Base-by-base conservation (phyloP, 441 rosid species). In the Sinapis alba region DNA sequence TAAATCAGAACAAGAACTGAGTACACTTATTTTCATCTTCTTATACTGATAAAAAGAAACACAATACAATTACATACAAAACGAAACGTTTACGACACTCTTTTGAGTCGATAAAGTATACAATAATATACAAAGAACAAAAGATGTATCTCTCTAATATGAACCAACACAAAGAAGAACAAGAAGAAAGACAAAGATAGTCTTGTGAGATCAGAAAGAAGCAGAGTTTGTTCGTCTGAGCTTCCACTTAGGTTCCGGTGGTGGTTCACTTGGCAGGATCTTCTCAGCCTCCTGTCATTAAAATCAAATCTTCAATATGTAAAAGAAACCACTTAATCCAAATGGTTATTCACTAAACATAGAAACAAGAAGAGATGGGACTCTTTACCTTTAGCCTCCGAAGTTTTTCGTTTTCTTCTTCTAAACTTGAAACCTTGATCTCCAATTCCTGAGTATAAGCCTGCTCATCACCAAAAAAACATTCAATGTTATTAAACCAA, bases 211-310 rank as follows among this genome's bases (percentile, higher is more conserved):
- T 79, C 68, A 83, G 66, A 89, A 83, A 58, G 90, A 80, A 56
- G 92, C 85, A 16, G 98, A 91, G 54, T 88, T 71, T 45, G 96
- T 87, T 85, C 98, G 82, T 45, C 96, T 93, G 67, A 91, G 94
- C 81, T 87, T 94, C 82, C 86, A 84, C 81, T 86, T 93, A 6
- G 89, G 94, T 71, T 89, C 84, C 0, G 91, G 93, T 10, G 88
- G 84, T 8, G 90, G 97, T 47, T 77, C 82, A 58, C 73, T 68
- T 10, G 92, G 90, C 36, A 89, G 71, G 84, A 82, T 64, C 72
- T 74, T 85, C 81, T 91, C 96, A 67, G 84, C 79, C 72, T 90
- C 93, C 80, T 77, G 47, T 16, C 89, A 63, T 23, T 19, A 71
- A 34, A 32, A 34, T 65, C 6, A 59, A n/a, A 23, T 3, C 68